These are phyloP conservation scores for Phytophthora tubulina DNA, from an alignment of 352 stramenopile genomes.

Conservation along the genomic window DNA sequence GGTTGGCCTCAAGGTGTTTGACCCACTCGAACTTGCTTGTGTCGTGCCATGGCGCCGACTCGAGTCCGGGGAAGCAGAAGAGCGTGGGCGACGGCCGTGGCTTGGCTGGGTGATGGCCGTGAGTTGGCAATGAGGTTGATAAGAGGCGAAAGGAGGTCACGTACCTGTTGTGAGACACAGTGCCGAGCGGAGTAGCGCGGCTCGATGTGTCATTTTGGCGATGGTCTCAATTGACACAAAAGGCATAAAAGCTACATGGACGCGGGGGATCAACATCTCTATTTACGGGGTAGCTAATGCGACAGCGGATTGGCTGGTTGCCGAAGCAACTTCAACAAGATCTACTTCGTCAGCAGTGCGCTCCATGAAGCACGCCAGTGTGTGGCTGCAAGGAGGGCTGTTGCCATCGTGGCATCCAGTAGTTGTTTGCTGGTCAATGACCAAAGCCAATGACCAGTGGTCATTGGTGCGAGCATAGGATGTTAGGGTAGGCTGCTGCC, in stretches of 20 bases:
- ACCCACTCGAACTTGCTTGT: slow-evolving; percentile 67
- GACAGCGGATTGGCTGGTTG: slow-evolving; percentile 8
- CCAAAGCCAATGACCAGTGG: too few relatives aligned
- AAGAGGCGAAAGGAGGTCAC: neutral
- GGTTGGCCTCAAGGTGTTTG: slow-evolving; percentile 63
- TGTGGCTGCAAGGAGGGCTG: too few relatives aligned
- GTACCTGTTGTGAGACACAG: slow-evolving; percentile 82
- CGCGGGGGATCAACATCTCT: too few relatives aligned
- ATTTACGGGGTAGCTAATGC: too few relatives aligned
- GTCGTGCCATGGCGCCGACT: slow-evolving; percentile 71
- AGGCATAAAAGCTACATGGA: too few relatives aligned
- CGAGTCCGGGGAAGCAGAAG: slow-evolving; percentile 83
- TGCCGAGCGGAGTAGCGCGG: slow-evolving; percentile 76
- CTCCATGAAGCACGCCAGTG: too few relatives aligned
- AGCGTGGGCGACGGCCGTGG: slow-evolving; percentile 79
- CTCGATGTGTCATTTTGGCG: slow-evolving; percentile 49
- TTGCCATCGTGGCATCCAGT: too few relatives aligned
- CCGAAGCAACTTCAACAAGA: slow-evolving; percentile 17
- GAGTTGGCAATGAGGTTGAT: slow-evolving; percentile 4
- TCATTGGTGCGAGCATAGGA: too few relatives aligned
- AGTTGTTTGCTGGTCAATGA: too few relatives aligned
- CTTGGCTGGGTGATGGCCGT: slow-evolving; percentile 53
- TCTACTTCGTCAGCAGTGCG: neutral
- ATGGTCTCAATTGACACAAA: neutral
- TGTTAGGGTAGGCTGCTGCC: too few relatives aligned